Percentiles rank a stretch among this genome's conserved stretches.
These are phyloP conservation scores for Beauveria sp. DNA, from an alignment of 2,329 filamentous ascomycete genomes.

Conservation along the genomic window DNA sequence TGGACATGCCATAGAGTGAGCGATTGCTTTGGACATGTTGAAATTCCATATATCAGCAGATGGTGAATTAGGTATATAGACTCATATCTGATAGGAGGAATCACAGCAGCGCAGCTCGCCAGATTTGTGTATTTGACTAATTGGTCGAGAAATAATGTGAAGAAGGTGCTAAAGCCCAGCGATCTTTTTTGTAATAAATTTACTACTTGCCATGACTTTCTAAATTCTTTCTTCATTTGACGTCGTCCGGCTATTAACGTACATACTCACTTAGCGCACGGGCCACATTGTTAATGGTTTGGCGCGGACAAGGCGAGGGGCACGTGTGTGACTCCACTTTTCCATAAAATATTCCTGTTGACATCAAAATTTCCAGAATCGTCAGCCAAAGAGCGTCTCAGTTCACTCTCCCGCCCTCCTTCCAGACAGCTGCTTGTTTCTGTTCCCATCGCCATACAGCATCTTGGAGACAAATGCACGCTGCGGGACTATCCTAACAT, in stretches of 20 bases:
- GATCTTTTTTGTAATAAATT: no score
- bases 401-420: neutral
- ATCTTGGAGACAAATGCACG: neutral
- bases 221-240: no score
- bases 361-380: neutral
- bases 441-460: neutral
- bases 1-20: neutral
- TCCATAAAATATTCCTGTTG: slow-evolving; percentile 17
- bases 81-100: neutral
- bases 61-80: neutral
- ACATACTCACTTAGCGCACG: neutral
- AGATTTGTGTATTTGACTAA: neutral
- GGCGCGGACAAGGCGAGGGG: slow-evolving; percentile 11
- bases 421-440: neutral
- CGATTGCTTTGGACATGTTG: neutral
- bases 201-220: no score
- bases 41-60: neutral
- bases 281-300: slow-evolving; percentile 8
- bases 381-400: neutral
- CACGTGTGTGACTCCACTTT: slow-evolving; percentile 25
- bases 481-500: neutral
- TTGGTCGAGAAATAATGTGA: neutral
- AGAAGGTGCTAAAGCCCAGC: neutral
- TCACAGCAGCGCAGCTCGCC: neutral
- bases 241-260: neutral